Base-by-base conservation (phyloP, 371 early-diverging fungal genomes). In the Mortierella sp. region DNA sequence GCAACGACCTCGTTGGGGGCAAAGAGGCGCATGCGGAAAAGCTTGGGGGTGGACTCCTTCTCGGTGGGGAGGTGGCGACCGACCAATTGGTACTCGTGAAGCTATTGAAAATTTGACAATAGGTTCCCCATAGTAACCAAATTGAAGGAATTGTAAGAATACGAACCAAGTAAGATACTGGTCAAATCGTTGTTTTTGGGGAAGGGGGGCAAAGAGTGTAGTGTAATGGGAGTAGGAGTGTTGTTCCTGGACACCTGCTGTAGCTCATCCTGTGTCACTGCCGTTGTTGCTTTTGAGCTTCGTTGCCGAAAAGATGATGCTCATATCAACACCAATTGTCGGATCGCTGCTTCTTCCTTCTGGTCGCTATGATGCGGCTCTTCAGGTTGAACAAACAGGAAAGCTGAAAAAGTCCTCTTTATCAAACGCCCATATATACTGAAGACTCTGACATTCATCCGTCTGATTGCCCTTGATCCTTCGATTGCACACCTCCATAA, bases 1-100 rank as follows among this genome's bases (percentile, higher is more conserved):
- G 99, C 99, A 78, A 99, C 93, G 77, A 99, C 95, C 86, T 95
- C 94, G 91, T 99, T 99, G 85, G 97, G 96, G 81, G 99, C 99
- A 85, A 99, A 99, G 87, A 99, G 92, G 84, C 96, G 94, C 97
- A 98, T 97, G 87, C 97, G 95, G 96, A 91, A 99, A 70, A 99
- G 92, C 93, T 96, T 96, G 76, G 99, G 99, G 72, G 90, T 88
- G 66, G 95, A 90, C 85, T 98, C 97, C 87, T 93, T 93, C 86
- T 93, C 96, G 77, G 98, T 93, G 63, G 62, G 98, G 75, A 94
- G 92, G 88, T 94, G 95, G 83, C 97, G 96, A 86, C 97, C 98
- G 87, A 97, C 90, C 85, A 98, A 95, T 84, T 92, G 92, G 84
- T 92, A 92, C 85, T 92, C 92, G 86, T 90, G 88, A 83, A 90